Evolutionary conservation across 306 rosid genomes (phyloP).

Genomic region (Pyrus pyrifolia): DNA sequence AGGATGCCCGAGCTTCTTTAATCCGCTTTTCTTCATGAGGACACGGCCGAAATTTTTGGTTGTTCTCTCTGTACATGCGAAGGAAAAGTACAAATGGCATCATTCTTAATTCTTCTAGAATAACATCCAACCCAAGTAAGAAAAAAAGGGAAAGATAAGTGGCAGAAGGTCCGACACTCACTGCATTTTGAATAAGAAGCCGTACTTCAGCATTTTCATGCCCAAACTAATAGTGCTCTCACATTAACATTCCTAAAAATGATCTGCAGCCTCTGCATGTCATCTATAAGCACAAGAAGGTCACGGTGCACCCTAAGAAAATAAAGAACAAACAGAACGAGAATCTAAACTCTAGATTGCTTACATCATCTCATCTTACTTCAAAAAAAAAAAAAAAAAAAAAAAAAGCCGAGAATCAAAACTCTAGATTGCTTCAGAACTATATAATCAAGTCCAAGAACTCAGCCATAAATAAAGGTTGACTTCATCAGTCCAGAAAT

Average conservation of each 20-base stretch:
- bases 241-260: neutral
- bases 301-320: neutral
- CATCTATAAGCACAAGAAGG: neutral
- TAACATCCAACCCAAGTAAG: neutral
- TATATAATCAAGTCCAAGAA: neutral
- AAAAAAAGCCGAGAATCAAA: too few species aligned
- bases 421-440: neutral
- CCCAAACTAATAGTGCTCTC: neutral
- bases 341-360: too few species aligned
- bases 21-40: neutral
- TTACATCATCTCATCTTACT: neutral
- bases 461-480: neutral
- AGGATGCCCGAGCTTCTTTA: neutral
- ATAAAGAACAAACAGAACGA: neutral
- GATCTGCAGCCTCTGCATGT: neutral
- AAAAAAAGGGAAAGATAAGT: neutral
- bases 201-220: neutral
- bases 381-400: too few species aligned
- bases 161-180: neutral
- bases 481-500: neutral
- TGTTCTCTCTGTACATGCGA: neutral
- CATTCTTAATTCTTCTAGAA: neutral
- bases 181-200: constrained; percentile 1
- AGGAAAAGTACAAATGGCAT: neutral
- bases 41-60: neutral